Evolutionary conservation across 2,329 filamentous ascomycete genomes (phyloP).

Genomic region (Aspergillus sp.): DNA sequence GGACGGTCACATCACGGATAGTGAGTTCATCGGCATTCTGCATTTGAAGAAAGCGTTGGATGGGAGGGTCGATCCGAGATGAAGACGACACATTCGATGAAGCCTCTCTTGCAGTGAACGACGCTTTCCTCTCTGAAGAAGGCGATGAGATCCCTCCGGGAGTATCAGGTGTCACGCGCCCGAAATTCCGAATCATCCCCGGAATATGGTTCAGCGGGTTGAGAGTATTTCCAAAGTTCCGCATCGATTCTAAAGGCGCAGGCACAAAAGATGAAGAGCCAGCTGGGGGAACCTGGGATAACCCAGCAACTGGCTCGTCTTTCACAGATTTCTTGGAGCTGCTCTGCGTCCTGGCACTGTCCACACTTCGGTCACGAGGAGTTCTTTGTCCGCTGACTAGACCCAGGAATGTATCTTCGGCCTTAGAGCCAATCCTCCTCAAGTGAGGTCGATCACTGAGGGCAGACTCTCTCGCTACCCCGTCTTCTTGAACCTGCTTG

Average conservation of each 20-base stretch:
- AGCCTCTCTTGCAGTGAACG: constrained; percentile 19
- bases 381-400: constrained; percentile 67
- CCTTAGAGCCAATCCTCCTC: constrained; percentile 36
- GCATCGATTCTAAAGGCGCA: constrained; percentile 76
- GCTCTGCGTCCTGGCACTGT: constrained; percentile 55
- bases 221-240: constrained; percentile 74
- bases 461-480: constrained; percentile 47
- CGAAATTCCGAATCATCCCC: constrained; percentile 75
- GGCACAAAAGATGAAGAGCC: constrained; percentile 26
- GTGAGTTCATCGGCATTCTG: constrained; percentile 68
- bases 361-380: constrained; percentile 70
- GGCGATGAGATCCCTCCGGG: constrained; percentile 41
- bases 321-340: constrained; percentile 41
- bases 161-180: constrained; percentile 45
- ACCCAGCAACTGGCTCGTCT: constrained; percentile 17
- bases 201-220: constrained; percentile 81
- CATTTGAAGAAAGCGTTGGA: constrained; percentile 70
- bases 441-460: constrained; percentile 33
- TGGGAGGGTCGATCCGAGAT: constrained; percentile 55
- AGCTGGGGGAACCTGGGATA: constrained; percentile 18
- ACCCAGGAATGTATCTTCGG: constrained; percentile 67
- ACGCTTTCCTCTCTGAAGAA: constrained; percentile 36
- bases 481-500: constrained; percentile 50
- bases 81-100: constrained; percentile 8
- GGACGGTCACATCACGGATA: constrained; percentile 69